Evolutionary conservation across 345 rosid species (phyloP).

Genomic region (Hibiscus trionum): DNA sequence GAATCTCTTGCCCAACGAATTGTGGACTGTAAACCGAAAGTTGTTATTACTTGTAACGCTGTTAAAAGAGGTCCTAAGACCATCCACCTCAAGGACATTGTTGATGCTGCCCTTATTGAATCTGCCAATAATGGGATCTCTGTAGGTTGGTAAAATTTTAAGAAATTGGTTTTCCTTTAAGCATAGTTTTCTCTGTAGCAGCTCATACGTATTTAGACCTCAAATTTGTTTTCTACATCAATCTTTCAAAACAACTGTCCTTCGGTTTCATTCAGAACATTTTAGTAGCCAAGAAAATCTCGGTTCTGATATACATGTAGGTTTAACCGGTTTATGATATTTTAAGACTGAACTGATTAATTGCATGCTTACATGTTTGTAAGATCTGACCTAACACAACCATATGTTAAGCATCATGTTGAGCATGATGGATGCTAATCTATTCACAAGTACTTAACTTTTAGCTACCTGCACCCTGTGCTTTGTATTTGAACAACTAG

Average conservation of each 20-base stretch:
- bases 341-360: too few species aligned
- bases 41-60: conserved; percentile 82
- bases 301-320: too few species aligned
- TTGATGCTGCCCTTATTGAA: conserved; percentile 67
- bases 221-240: neutral
- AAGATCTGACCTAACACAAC: neutral
- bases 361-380: neutral
- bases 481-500: neutral
- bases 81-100: conserved; percentile 80
- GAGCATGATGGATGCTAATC: neutral
- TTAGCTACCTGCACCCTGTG: neutral
- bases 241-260: neutral
- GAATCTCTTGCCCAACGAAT: conserved; percentile 96
- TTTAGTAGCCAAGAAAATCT: neutral
- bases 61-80: conserved; percentile 90
- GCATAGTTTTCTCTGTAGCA: neutral
- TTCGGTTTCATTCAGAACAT: neutral
- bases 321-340: too few species aligned
- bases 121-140: conserved; percentile 62
- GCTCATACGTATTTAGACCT: neutral
- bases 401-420: neutral
- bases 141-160: conserved; percentile 44
- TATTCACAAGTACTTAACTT: neutral
- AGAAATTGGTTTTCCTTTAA: too few species aligned
- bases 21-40: conserved; percentile 86